Evolutionary conservation across 2,329 filamentous ascomycete species (phyloP).

Genomic region (Incumbomyces delicatus): DNA sequence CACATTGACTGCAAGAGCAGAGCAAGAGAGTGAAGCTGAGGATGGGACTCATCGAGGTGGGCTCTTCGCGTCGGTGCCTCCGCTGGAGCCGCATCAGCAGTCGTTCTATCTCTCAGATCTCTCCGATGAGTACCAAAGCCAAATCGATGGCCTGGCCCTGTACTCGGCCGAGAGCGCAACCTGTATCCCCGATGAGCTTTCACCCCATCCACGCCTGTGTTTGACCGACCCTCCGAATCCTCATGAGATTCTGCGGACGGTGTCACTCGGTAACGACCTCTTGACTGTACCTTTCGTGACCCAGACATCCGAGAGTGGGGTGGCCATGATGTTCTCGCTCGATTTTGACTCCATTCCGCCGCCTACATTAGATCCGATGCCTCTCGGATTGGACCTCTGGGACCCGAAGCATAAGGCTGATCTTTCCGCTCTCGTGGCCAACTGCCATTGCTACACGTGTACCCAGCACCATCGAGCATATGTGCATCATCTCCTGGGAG

Average conservation of each 20-base stretch:
- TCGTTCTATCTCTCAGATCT: slow-evolving; percentile 70
- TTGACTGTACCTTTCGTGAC: slow-evolving; percentile 69
- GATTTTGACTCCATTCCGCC: background rate
- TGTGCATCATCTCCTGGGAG: slow-evolving; percentile 73
- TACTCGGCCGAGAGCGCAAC: slow-evolving; percentile 64
- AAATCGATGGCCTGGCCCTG: slow-evolving; percentile 62
- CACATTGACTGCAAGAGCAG: slow-evolving; percentile 38
- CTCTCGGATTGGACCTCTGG: slow-evolving; percentile 73
- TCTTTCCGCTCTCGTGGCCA: slow-evolving; percentile 49
- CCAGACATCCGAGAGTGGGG: slow-evolving; percentile 67
- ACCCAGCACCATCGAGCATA: slow-evolving; percentile 75
- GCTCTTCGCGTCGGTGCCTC: slow-evolving; percentile 58
- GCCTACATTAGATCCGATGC: slow-evolving; percentile 9
- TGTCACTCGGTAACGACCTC: slow-evolving; percentile 69
- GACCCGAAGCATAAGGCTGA: slow-evolving; percentile 50
- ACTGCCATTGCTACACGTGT: slow-evolving; percentile 77
- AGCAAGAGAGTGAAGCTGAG: slow-evolving; percentile 30
- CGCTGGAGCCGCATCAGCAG: slow-evolving; percentile 65
- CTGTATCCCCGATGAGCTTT: slow-evolving; percentile 54
- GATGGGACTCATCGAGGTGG: too few relatives aligned
- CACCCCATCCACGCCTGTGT: slow-evolving; percentile 60
- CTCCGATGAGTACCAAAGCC: slow-evolving; percentile 49
- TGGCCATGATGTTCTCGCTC: slow-evolving; percentile 73
- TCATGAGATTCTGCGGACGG: slow-evolving; percentile 64
- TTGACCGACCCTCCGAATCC: slow-evolving; percentile 62